Conservation (phyloP, 164 flowering plant species). For the Piper betle region DNA sequence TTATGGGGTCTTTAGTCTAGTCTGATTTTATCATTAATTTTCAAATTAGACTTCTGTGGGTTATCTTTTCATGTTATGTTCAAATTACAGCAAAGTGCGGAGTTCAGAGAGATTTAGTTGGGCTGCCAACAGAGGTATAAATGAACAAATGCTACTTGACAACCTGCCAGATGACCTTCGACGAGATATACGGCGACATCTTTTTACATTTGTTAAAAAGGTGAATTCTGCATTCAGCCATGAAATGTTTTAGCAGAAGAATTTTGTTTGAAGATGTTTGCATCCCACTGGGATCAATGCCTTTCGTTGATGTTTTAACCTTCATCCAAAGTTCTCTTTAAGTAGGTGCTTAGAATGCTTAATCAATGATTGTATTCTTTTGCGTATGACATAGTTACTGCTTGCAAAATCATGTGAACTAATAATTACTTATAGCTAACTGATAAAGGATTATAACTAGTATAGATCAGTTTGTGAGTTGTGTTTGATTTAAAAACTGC, state of each 20-base stretch:
- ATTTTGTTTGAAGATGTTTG: background rate
- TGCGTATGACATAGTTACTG: background rate
- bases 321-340: background rate
- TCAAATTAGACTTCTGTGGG: too few relatives aligned
- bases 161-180: slow-evolving; percentile 81
- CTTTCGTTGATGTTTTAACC: background rate
- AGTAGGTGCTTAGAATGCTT: background rate
- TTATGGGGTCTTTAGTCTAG: too few relatives aligned
- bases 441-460: background rate
- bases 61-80: background rate
- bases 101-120: slow-evolving; percentile 63
- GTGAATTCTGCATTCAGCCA: slow-evolving; percentile 16
- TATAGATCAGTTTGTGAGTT: background rate
- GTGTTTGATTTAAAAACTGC: slow-evolving; percentile 3
- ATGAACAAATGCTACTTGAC: slow-evolving; percentile 60
- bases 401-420: background rate
- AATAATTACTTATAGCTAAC: background rate
- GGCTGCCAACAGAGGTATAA: slow-evolving; percentile 73
- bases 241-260: too few relatives aligned
- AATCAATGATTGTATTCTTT: background rate
- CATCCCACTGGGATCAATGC: background rate
- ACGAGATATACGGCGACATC: slow-evolving; percentile 75
- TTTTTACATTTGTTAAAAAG: slow-evolving; percentile 57
- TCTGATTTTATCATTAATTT: too few relatives aligned
- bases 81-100: slow-evolving; percentile 40